These are phyloP conservation scores for Austroboletus niveus DNA, from an alignment of 1,284 basidiomycete genomes.

Conservation along the genomic window DNA sequence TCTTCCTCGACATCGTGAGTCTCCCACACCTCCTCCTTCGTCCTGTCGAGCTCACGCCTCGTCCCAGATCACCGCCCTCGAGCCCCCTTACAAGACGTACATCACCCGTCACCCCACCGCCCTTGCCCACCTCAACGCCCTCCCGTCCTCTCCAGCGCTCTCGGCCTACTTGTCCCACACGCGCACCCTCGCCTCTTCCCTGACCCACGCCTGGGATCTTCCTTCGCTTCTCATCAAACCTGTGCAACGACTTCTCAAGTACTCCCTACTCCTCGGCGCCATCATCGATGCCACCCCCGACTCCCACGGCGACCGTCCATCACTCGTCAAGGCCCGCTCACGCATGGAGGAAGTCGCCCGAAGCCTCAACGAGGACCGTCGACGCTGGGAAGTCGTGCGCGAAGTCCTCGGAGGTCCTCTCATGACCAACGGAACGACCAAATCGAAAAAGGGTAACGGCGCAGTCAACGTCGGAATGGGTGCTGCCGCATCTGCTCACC, in stretches of 20 bases:
- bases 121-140: constrained; percentile 62
- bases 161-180: constrained; percentile 67
- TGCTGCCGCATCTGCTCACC: constrained; percentile 54
- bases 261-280: constrained; percentile 80
- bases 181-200: constrained; percentile 63
- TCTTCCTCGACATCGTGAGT: constrained; percentile 73
- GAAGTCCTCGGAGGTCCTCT: constrained; percentile 50
- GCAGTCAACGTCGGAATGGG: constrained; percentile 36
- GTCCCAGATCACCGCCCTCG: constrained; percentile 69
- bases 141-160: constrained; percentile 48
- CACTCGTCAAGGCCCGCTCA: constrained; percentile 52
- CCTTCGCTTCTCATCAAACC: constrained; percentile 91
- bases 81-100: constrained; percentile 80
- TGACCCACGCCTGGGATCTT: constrained; percentile 93
- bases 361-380: constrained; percentile 84
- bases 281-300: constrained; percentile 80
- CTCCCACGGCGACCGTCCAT: constrained; percentile 66
- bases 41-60: neutral
- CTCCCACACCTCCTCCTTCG: neutral
- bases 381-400: constrained; percentile 83
- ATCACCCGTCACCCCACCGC: constrained; percentile 85
- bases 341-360: constrained; percentile 77
- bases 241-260: constrained; percentile 90
- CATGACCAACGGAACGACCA: constrained; percentile 23
- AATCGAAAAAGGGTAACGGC: constrained; percentile 43